Evolutionary conservation across 306 rosid species (phyloP), one percentile per base, ranked within the genome.

Genomic region (Urtica urens): DNA sequence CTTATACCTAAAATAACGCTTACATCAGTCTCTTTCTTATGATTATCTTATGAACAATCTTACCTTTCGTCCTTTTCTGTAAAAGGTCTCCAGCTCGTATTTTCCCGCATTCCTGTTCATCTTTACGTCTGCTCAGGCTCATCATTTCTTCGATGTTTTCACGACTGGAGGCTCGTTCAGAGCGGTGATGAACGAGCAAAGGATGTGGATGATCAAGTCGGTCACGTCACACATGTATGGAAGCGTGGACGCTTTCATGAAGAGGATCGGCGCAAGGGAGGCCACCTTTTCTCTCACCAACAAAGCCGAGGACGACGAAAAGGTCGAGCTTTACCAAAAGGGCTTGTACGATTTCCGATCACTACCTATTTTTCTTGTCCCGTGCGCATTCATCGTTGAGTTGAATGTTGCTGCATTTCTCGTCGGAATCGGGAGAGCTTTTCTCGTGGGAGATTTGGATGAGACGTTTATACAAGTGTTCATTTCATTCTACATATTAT

Each of bases 181-280:
- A 10, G 53, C 64, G 11, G 67, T 76, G 70, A 42, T 66, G 34
- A 57, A 60, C 35, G 95, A 81, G 40, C 81, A 76, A 7, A 64
- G 87, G 42, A 51, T 70, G 6, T 82, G 87, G 93, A 76, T 82
- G 84, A 78, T 78, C 3, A 65, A 37, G 41, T 59, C 75, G 42
- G 39, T 68, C 11, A 76, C 82, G n/a, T 53, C 71, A 17, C 34
- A 68, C 27, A 57, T 68, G 6, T 73, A 68, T 60, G 87, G 93
- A 48, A 55, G 73, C 30, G 46, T 82, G 58, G 83, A 73, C 58
- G 79, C 75, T 51, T 5, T 78, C 22, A 54, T 78, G 58, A 76
- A 79, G 72, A 73, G 55, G 55, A 17, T 76, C 37, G 79, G 79
- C 9, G 3, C 63, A 26, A 76, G 75, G 64, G 65, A 74, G 49